A percentile compares a stretch with the other conserved stretches of the same genome.
phyloP scores from a whole-genome alignment of 106 monocot genomes.

The Platanthera zijinensis region DNA sequence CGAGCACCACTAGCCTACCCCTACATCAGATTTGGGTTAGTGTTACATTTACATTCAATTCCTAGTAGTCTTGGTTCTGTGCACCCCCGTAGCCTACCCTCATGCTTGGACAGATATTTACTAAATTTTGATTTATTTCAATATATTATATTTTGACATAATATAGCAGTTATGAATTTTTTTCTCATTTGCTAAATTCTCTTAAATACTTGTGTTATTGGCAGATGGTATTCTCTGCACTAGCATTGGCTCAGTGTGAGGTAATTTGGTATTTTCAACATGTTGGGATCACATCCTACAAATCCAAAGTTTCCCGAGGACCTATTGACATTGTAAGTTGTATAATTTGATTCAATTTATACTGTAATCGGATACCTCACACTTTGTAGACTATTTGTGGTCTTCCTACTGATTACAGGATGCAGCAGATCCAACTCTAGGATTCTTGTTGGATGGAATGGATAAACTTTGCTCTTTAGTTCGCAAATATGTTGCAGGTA shows the following conservation, averaged over 20 bases:
- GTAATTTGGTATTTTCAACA: constrained; percentile 95
- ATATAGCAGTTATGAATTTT: background rate
- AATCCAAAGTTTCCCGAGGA: constrained; percentile 46
- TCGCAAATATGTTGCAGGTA: constrained; percentile 92
- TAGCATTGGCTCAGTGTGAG: constrained; percentile 91
- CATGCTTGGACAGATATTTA: background rate
- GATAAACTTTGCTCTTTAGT: constrained; percentile 86
- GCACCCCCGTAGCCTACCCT: too few relatives aligned
- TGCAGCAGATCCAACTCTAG: constrained; percentile 84
- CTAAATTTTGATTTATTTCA: constrained; percentile 1
- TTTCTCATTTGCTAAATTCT: background rate
- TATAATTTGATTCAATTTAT: constrained; percentile 1
- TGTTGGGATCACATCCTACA: constrained; percentile 65
- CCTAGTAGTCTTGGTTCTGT: too few relatives aligned
- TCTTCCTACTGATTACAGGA: constrained; percentile 45
- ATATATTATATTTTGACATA: background rate
- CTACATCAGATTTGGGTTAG: too few relatives aligned
- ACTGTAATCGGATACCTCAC: background rate
- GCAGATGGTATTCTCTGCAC: constrained; percentile 99
- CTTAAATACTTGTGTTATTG: constrained; percentile 5
- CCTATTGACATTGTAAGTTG: constrained; percentile 75
- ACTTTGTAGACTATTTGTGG: background rate
- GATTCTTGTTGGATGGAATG: constrained; percentile 93
- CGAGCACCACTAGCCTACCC: too few relatives aligned
- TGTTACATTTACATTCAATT: too few relatives aligned